These are phyloP conservation scores for Curvularia verruculosa DNA, from an alignment of 2,329 filamentous ascomycete genomes.

Conservation along the genomic window DNA sequence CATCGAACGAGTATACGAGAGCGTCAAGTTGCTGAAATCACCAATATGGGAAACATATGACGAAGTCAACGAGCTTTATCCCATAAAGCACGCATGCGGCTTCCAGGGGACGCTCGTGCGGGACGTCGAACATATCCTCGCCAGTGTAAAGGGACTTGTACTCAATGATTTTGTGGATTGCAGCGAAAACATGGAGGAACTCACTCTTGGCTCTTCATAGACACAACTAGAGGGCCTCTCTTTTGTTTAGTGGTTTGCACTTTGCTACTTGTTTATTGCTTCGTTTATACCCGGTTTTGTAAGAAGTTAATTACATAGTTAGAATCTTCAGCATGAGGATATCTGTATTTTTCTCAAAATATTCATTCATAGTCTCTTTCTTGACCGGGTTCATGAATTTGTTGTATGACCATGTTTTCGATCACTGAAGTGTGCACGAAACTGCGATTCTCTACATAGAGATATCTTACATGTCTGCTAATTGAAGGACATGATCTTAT, in stretches of 20 bases:
- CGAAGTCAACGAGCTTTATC: neutral
- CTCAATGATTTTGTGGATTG: neutral
- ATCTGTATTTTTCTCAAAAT: neutral
- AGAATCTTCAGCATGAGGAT: neutral
- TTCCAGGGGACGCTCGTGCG: neutral
- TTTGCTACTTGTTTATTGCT: neutral
- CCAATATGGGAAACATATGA: slow-evolving; percentile 7
- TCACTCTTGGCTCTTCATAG: neutral
- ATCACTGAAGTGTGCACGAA: neutral
- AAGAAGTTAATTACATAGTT: neutral
- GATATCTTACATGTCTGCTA: no score
- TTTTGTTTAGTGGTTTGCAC: neutral
- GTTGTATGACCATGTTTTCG: neutral
- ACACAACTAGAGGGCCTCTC: neutral
- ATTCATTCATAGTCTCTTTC: no score
- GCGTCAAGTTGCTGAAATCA: neutral
- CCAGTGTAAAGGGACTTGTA: neutral
- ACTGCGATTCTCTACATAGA: neutral
- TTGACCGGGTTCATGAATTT: neutral
- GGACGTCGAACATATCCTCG: neutral
- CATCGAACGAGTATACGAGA: slow-evolving; percentile 1
- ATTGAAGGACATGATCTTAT: neutral
- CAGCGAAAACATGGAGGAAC: neutral
- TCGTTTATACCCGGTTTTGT: neutral
- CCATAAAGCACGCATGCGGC: neutral